phyloP scores from a whole-genome alignment of 768 basidiomycete species.

The Suillus clintonianus region DNA sequence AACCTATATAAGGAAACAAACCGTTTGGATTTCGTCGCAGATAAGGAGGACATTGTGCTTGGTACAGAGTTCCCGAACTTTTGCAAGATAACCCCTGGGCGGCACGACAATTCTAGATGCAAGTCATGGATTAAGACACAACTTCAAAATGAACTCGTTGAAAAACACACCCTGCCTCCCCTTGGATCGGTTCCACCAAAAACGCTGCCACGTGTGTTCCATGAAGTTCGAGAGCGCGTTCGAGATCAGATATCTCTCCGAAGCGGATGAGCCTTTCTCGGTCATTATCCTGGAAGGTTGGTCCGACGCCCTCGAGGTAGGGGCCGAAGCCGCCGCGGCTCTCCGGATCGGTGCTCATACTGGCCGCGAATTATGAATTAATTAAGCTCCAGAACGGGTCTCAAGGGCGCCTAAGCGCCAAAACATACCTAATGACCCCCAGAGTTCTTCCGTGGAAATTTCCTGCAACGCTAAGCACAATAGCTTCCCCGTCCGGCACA shows the following conservation, averaged over 20 bases:
- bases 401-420: not conserved
- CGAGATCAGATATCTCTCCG: conserved; percentile 81
- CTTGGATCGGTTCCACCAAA: conserved; percentile 97
- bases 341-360: conserved; percentile 95
- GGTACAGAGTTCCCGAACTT: conserved; percentile 83
- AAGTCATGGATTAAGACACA: not conserved
- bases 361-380: conserved; percentile 30
- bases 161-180: conserved; percentile 87
- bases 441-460: conserved; percentile 97
- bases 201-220: conserved; percentile 89
- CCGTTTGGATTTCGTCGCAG: conserved; percentile 98
- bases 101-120: conserved; percentile 84
- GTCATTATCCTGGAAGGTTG: conserved; percentile 59
- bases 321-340: conserved; percentile 88
- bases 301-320: conserved; percentile 83
- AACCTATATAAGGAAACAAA: conserved; percentile 22
- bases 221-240: conserved; percentile 74
- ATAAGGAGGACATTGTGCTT: conserved; percentile 94
- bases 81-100: conserved; percentile 78
- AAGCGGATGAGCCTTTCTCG: conserved; percentile 68
- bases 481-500: conserved; percentile 77
- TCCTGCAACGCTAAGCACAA: conserved; percentile 81
- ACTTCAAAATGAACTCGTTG: not conserved
- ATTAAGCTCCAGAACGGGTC: conserved; percentile 5
- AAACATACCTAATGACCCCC: conserved; percentile 74